Percentiles rank a stretch among this genome's conserved stretches.
Evolutionary conservation across 106 monocot genomes (phyloP).

Genomic region (Dendrobium huoshanense): DNA sequence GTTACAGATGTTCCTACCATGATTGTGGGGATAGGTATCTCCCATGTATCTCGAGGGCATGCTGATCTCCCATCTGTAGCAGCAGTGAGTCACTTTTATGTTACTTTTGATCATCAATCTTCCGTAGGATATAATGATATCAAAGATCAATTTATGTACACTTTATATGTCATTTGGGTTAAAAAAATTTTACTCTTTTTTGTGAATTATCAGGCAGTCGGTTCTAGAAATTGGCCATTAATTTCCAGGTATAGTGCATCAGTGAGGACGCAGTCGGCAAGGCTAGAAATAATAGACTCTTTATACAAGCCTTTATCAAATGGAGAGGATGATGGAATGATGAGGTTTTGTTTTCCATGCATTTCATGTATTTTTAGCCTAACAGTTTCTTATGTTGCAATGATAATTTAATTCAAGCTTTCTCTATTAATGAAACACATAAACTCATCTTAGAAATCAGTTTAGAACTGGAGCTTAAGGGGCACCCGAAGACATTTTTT

Average conservation of each 20-base stretch:
- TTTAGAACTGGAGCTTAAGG: not conserved
- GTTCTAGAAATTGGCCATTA: slow-evolving; percentile 70
- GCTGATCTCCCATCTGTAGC: slow-evolving; percentile 67
- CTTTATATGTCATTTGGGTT: not conserved
- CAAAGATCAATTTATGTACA: not conserved
- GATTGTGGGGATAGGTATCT: slow-evolving; percentile 75
- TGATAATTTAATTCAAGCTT: not conserved
- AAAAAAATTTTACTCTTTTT: not conserved
- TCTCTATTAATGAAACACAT: not conserved
- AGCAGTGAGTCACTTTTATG: slow-evolving; percentile 32
- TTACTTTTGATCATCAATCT: not conserved
- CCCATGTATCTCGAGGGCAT: slow-evolving; percentile 61
- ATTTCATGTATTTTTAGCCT: not conserved
- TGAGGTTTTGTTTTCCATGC: slow-evolving; percentile 27
- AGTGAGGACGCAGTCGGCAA: slow-evolving; percentile 72
- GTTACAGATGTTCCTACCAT: slow-evolving; percentile 52
- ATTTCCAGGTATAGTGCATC: slow-evolving; percentile 73
- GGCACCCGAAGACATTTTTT: not conserved
- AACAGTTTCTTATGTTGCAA: not conserved
- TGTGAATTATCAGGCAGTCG: slow-evolving; percentile 50
- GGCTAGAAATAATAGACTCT: slow-evolving; percentile 66
- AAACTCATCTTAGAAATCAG: not conserved
- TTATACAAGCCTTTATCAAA: slow-evolving; percentile 47
- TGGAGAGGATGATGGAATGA: slow-evolving; percentile 63
- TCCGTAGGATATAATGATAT: not conserved